phyloP scores from a whole-genome alignment of 1,139 yeast species.

The Taiozyma onychis region DNA sequence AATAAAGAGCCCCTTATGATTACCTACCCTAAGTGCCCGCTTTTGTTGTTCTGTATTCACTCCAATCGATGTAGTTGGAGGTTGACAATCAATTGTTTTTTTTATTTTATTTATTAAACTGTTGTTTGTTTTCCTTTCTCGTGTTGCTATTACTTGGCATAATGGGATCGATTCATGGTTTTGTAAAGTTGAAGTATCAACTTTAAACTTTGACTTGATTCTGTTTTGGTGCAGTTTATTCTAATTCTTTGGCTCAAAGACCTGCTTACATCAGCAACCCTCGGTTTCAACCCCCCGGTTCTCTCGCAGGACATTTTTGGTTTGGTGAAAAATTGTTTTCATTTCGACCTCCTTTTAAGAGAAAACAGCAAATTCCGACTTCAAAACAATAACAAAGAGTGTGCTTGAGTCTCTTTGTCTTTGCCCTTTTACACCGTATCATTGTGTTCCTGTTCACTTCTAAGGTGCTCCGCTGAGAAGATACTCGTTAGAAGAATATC shows the following conservation, averaged over 20 bases:
- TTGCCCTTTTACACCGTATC: background rate
- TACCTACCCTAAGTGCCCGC: background rate
- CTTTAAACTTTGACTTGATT: background rate
- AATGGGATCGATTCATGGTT: background rate
- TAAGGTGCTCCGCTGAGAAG: background rate
- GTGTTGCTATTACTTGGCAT: background rate
- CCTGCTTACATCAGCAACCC: no score
- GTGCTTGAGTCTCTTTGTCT: no score
- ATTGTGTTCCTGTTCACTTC: background rate
- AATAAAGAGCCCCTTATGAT: slow-evolving; percentile 16
- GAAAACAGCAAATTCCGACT: slow-evolving; percentile 4
- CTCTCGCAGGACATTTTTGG: no score
- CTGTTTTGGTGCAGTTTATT: no score
- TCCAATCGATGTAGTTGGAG: background rate
- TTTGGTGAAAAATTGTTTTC: background rate
- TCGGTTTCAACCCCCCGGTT: no score
- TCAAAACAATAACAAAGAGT: slow-evolving; percentile 1
- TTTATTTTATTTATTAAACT: background rate
- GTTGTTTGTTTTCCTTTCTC: background rate
- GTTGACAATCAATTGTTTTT: background rate
- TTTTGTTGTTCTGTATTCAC: background rate
- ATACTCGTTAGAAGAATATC: background rate
- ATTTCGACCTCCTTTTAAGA: slow-evolving; percentile 1
- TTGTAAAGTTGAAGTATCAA: slow-evolving; percentile 2
- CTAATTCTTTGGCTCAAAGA: no score